These are phyloP conservation scores for Brassica balearica DNA, from an alignment of 441 rosid species.

Conservation along the genomic window DNA sequence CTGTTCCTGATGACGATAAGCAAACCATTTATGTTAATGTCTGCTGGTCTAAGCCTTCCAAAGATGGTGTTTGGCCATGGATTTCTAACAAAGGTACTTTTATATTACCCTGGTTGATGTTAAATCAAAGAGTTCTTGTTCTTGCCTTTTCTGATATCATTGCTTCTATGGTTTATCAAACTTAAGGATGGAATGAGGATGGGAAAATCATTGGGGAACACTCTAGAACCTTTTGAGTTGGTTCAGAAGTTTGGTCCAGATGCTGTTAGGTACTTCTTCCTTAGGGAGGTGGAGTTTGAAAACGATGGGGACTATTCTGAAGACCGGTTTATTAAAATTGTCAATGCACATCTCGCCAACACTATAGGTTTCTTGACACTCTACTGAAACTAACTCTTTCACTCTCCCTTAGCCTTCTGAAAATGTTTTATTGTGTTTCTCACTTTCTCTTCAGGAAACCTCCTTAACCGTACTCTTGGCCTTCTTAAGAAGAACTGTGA, in stretches of 20 bases:
- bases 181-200: constrained; percentile 95
- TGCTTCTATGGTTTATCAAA: too few relatives aligned
- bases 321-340: constrained; percentile 79
- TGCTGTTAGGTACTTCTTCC: constrained; percentile 92
- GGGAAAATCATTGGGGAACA: constrained; percentile 97
- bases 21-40: constrained; percentile 96
- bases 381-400: constrained; percentile 13
- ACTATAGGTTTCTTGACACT: constrained; percentile 64
- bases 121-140: constrained; percentile 4
- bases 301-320: constrained; percentile 96
- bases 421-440: neutral
- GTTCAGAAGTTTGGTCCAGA: constrained; percentile 85
- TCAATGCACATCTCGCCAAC: constrained; percentile 97
- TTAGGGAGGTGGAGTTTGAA: constrained; percentile 93
- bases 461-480: constrained; percentile 92
- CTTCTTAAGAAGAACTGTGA: constrained; percentile 90
- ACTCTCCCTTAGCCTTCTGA: constrained; percentile 13
- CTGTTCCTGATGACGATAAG: constrained; percentile 83
- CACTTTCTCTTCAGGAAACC: constrained; percentile 86
- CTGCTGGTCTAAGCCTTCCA: constrained; percentile 87
- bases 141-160: neutral
- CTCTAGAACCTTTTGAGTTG: constrained; percentile 85
- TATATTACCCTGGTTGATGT: too few relatives aligned
- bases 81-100: constrained; percentile 93
- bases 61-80: constrained; percentile 95